Percentiles rank a stretch among this genome's conserved stretches.
Conservation (phyloP, 2,329 filamentous ascomycete species). For the Leptographium flavum region DNA sequence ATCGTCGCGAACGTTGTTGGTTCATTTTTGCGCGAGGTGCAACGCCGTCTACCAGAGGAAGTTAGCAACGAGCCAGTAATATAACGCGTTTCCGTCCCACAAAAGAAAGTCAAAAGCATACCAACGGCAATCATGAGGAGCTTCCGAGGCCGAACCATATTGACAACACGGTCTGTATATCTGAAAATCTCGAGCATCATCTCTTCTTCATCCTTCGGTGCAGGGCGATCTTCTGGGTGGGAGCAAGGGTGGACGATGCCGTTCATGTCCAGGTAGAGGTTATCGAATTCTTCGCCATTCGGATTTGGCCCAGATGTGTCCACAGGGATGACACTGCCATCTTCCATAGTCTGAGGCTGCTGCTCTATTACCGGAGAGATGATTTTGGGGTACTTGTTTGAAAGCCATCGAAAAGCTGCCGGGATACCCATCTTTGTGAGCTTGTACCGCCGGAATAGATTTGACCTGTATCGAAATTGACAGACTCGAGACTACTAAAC, state of each 20-base stretch:
- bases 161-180: conserved; percentile 96
- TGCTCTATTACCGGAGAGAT: conserved; percentile 86
- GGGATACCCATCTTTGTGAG: conserved; percentile 70
- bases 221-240: conserved; percentile 84
- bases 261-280: conserved; percentile 98
- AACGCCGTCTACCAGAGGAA: conserved; percentile 86
- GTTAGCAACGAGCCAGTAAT: neutral
- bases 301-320: conserved; percentile 78
- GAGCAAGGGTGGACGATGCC: conserved; percentile 98
- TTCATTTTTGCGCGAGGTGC: conserved; percentile 99
- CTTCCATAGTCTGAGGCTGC: conserved; percentile 59
- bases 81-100: neutral
- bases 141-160: conserved; percentile 95
- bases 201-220: conserved; percentile 88
- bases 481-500: neutral
- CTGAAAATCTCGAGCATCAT: conserved; percentile 99
- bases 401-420: conserved; percentile 91
- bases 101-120: conserved; percentile 28
- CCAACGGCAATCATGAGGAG: conserved; percentile 94
- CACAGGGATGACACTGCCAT: conserved; percentile 72
- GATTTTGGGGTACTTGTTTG: conserved; percentile 95
- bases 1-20: conserved; percentile 90
- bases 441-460: neutral
- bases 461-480: neutral
- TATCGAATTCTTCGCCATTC: conserved; percentile 96